Evolutionary conservation across 2,329 filamentous ascomycete species (phyloP).

Genomic region (Botrytis medusae): DNA sequence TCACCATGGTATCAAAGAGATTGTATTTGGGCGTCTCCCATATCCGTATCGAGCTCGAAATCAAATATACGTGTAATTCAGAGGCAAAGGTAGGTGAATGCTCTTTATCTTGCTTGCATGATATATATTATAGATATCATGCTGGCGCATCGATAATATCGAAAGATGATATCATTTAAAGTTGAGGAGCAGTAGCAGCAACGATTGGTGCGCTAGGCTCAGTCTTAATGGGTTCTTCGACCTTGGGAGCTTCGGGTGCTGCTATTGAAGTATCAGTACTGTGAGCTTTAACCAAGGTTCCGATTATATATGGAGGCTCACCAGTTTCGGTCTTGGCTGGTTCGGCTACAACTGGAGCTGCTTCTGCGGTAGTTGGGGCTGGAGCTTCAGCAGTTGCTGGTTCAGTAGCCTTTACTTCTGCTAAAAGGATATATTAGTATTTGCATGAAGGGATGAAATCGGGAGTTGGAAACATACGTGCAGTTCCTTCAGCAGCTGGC

Average conservation of each 20-base stretch:
- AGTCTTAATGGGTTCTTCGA: slow-evolving; percentile 24
- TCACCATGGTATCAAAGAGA: slow-evolving; percentile 26
- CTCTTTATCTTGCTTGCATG: neutral
- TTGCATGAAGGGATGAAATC: neutral
- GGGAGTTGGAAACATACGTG: neutral
- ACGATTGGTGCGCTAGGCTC: slow-evolving; percentile 19
- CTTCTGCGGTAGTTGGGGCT: slow-evolving; percentile 26
- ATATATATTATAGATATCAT: slow-evolving; percentile 2
- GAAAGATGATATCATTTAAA: slow-evolving; percentile 14
- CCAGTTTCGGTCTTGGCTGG: neutral
- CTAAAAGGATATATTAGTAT: slow-evolving; percentile 24
- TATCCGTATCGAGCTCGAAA: slow-evolving; percentile 2
- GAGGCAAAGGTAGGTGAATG: neutral
- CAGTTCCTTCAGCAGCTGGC: slow-evolving; percentile 27
- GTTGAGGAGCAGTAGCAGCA: slow-evolving; percentile 20
- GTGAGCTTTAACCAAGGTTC: slow-evolving; percentile 17
- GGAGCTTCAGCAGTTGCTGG: slow-evolving; percentile 26
- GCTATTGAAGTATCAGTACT: slow-evolving; percentile 22
- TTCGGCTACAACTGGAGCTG: slow-evolving; percentile 6
- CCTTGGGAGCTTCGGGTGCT: slow-evolving; percentile 26
- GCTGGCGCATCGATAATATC: slow-evolving; percentile 9
- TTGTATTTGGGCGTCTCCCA: slow-evolving; percentile 16
- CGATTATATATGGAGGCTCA: slow-evolving; percentile 22
- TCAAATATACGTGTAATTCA: slow-evolving; percentile 7
- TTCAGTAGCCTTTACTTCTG: slow-evolving; percentile 29